Conservation (phyloP, 139 green algal species). For the Micractinium conductrix region DNA sequence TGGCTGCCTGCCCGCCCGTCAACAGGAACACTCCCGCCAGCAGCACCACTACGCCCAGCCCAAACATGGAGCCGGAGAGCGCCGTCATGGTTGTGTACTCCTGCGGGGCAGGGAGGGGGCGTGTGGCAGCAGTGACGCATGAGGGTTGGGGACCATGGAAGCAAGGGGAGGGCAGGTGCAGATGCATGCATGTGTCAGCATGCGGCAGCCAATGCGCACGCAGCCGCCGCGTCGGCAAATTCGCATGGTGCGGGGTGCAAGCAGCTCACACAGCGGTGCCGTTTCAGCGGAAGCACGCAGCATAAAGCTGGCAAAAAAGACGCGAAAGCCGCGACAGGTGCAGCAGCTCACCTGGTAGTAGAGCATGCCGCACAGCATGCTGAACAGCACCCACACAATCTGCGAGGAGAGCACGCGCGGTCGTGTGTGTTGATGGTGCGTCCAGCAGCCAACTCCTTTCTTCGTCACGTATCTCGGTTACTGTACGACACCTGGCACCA, state of each 20-base stretch:
- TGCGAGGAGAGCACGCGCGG: conserved; percentile 31
- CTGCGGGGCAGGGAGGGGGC: conserved; percentile 18
- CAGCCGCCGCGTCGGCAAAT: no score
- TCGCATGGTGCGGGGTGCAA: background rate
- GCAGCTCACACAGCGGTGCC: background rate
- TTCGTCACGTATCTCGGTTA: no score
- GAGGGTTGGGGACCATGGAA: background rate
- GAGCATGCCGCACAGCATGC: conserved; percentile 78
- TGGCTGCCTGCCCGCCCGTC: background rate
- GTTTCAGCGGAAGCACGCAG: background rate
- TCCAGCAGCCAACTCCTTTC: no score
- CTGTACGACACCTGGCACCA: background rate
- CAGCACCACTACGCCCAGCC: conserved; percentile 62
- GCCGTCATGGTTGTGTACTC: conserved; percentile 71
- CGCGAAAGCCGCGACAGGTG: background rate
- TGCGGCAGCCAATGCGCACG: background rate
- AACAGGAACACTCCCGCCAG: conserved; percentile 43
- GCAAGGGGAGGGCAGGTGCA: background rate
- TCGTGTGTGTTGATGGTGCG: no score
- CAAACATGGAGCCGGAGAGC: conserved; percentile 78
- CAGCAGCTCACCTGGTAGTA: conserved; percentile 64
- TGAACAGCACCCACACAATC: conserved; percentile 89
- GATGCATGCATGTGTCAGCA: no score
- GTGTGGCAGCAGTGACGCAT: background rate
- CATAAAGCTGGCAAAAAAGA: background rate